These are phyloP conservation scores for Mycena sp. DNA, from an alignment of 1,284 basidiomycete species.

Conservation along the genomic window DNA sequence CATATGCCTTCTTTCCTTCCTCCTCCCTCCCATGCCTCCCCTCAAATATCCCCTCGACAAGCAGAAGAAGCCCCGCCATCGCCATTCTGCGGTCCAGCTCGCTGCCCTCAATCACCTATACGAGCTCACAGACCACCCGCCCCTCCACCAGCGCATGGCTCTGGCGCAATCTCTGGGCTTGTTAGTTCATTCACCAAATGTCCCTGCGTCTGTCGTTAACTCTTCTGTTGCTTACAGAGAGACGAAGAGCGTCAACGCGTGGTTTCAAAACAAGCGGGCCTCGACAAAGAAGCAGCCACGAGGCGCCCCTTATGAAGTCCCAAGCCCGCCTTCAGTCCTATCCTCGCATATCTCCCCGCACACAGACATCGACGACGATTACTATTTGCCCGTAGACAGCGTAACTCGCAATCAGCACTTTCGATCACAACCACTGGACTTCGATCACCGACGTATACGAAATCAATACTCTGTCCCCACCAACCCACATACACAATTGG, in stretches of 20 bases:
- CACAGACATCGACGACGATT: slow-evolving; percentile 37
- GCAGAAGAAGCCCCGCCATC: slow-evolving; percentile 77
- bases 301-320: slow-evolving; percentile 55
- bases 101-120: slow-evolving; percentile 80
- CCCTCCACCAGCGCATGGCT: slow-evolving; percentile 69
- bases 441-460: slow-evolving; percentile 39
- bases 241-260: slow-evolving; percentile 83
- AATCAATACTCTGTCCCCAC: slow-evolving; percentile 35
- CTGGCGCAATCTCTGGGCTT: slow-evolving; percentile 78
- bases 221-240: slow-evolving; percentile 57
- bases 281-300: slow-evolving; percentile 73
- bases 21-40: slow-evolving; percentile 35
- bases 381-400: too few species aligned
- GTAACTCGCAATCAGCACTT: slow-evolving; percentile 34
- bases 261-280: slow-evolving; percentile 86
- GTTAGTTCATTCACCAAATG: slow-evolving; percentile 54
- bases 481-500: slow-evolving; percentile 44
- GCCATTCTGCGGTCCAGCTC: slow-evolving; percentile 75
- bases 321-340: slow-evolving; percentile 42
- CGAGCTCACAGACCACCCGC: slow-evolving; percentile 79
- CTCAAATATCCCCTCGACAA: slow-evolving; percentile 37
- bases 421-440: slow-evolving; percentile 44
- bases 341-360: slow-evolving; percentile 42
- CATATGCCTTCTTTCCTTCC: slow-evolving; percentile 27
- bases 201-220: slow-evolving; percentile 29